Evolutionary conservation across 257 asterid genomes (phyloP), one percentile per base, ranked within the genome.

Genomic region (Solanum okadae): DNA sequence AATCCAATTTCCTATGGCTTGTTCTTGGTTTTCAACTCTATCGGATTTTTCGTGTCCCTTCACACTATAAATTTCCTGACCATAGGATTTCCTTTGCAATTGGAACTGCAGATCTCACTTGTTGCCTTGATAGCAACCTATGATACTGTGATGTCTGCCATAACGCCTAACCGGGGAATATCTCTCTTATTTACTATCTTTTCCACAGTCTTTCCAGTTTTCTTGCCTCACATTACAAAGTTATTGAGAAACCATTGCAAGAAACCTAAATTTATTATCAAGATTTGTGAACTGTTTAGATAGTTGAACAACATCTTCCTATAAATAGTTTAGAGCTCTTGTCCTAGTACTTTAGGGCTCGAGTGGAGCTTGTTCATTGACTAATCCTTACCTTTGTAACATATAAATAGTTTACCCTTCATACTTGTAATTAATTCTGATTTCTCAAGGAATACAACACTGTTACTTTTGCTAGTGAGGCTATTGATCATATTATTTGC

Each of bases 31-130:
- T 40, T 90, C 88, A 93, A 94, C 84, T 93, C 97, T 0, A n/a
- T 91, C 9, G 95, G 95, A 0, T 93, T 94, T 86, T 93, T 63
- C 3, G 89, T 91, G 89, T 90, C 95, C 6, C 85, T 92, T 29
- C 93, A 91, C 81, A 89, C 93, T 90, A 90, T 92, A 87, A 15
- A 86, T 59, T 75, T 91, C 46, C 93, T 93, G 11, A 92, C 94
- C 0, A 8, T 5, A 18, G 93, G 91, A 29, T 90, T 92, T 63
- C 94, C 95, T 4, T 27, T 94, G 76, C 88, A 88, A 77, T 86
- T 91, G 15, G 95, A 93, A 87, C 89, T 92, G 0, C 88, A 91
- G 40, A 88, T 93, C 22, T 91, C 94, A 13, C 87, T 93, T 34
- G 0, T 16, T 37, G 95, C 94, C 23, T 75, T 94, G 31, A n/a